Evolutionary conservation across 2,329 filamentous ascomycete species (phyloP), one percentile per base, ranked within the genome.

Genomic region (Sporothrix dimorphospora): DNA sequence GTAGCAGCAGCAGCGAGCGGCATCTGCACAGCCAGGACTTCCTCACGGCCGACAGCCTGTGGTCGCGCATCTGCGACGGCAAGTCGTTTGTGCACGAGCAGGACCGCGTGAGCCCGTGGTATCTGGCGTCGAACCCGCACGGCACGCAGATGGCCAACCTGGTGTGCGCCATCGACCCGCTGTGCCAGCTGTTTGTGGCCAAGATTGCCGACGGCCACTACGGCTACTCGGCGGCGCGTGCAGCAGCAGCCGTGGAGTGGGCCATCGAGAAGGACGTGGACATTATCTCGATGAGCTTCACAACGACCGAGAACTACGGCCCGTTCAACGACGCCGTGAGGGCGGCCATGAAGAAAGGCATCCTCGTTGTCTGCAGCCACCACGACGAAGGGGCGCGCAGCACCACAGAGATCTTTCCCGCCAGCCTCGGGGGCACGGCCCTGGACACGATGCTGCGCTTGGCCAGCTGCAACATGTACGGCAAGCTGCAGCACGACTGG

Each of bases 251-350:
- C 1, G 55, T 74, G 19, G 4, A 34, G 1, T 74, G 73, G 73
- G 73, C 73, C 7, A 71, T 71, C 7, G n/a, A 34, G 5, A 49
- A 66, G 40, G 27, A 49, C 19, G 73, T 74, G 34, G 71, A 74
- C 55, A 72, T 74, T 34, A 72, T 74, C 53, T 72, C 71, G n/a
- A 74, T 74, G 73, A 74, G 73, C 71, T 71, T 74, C 57, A 66
- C 71, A 1, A 71, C 63, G 8, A 51, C 40, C 0, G 51, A 69
- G 9, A 21, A 57, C 19, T 3, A 47, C 27, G 24, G n/a, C 9
- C 21, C 24, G 7, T 59, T 71, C 14, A 49, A 61, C 2, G 21
- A 61, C 1, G 70, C 70, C 21, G 59, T 72, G n/a, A 1, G 9
- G 8, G 14, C 0, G 4, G 73, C 71, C 66, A 34, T 57, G 24